Evolutionary conservation across 768 basidiomycete genomes (phyloP).

Genomic region (Phaeotremella skinneri): DNA sequence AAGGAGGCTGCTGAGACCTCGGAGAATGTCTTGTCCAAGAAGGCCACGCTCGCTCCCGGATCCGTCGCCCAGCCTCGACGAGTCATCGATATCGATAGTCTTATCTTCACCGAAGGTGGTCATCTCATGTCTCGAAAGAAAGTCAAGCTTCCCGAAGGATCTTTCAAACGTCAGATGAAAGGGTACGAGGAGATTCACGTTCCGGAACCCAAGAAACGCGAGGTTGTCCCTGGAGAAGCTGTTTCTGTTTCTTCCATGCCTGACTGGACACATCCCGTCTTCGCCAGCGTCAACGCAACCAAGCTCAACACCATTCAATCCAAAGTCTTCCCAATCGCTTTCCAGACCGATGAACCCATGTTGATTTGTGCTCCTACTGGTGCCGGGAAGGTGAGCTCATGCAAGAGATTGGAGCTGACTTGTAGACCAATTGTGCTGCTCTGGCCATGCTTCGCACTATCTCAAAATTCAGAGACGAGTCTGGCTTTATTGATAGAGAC

Average conservation of each 20-base stretch:
- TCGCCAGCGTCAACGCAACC: constrained; percentile 63
- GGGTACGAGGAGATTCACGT: constrained; percentile 98
- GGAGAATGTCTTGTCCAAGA: constrained; percentile 67
- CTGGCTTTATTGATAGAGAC: constrained; percentile 76
- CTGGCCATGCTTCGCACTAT: constrained; percentile 89
- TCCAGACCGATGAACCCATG: constrained; percentile 84
- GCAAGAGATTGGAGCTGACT: constrained; percentile 21
- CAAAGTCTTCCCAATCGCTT: constrained; percentile 86
- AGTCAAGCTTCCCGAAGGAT: constrained; percentile 93
- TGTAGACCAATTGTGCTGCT: constrained; percentile 95
- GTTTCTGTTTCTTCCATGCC: constrained; percentile 74
- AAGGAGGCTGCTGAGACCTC: constrained; percentile 57
- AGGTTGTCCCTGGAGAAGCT: constrained; percentile 57
- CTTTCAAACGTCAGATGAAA: constrained; percentile 93
- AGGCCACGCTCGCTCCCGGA: constrained; percentile 81
- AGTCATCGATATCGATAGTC: constrained; percentile 81
- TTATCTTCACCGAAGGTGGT: constrained; percentile 95
- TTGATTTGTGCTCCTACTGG: constrained; percentile 96
- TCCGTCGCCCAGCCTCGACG: constrained; percentile 77
- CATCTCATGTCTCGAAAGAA: constrained; percentile 99
- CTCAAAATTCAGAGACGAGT: constrained; percentile 75
- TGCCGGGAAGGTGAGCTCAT: constrained; percentile 79
- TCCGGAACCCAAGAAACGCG: constrained; percentile 80
- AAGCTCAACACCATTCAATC: constrained; percentile 88
- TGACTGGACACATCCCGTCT: constrained; percentile 81